Base-by-base conservation (phyloP, 2,329 filamentous ascomycete species). In the Arthrobotrys musiformis region DNA sequence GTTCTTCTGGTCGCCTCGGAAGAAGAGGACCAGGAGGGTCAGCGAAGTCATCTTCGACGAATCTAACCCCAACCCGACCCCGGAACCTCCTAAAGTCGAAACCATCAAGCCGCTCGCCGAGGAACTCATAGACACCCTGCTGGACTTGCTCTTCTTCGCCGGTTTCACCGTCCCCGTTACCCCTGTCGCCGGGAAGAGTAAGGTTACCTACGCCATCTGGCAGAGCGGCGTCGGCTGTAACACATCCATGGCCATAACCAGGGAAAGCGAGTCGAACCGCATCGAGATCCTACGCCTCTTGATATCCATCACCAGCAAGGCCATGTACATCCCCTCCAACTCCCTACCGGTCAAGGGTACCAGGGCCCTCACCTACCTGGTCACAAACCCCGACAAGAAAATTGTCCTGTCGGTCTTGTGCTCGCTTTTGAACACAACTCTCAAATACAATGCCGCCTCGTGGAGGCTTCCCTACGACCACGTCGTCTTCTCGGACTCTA, bases 141-240 rank as follows among this genome's bases (percentile, higher is more conserved):
- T 95, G 74, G 94, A 97, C 82, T 85, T 98, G 64, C 87, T 98
- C 46, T 99, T 99, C 87, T 97, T 93, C 83, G 90, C 92, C 7
- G 92, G 93, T 68, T 91, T 99, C 81, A 97, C 94, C 0, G 88
- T 97, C 15, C 92, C 94, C 8, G 61, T 69, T 3, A 89, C 87
- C 72, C 88, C 92, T 46, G 87, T 89, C 13, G 87, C 90, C 70
- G 89, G 89, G 66, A 93, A 91, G 82, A 88, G 88, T 79, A 96
- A 95, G 83, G 92, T 97, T 69, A 92, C 91, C 6, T 97, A 95
- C 84, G 91, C 93, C 66, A 98, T 99, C 82, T 99, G 95, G 95
- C 93, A 97, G 85, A 98, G 93, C 82, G 95, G 95, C 56, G 94
- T 99, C 30, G 95, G 95, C 13, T 98, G 94, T 86, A 97, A 97